phyloP scores from a whole-genome alignment of 345 rosid species.

The Eucalyptus urophylla region DNA sequence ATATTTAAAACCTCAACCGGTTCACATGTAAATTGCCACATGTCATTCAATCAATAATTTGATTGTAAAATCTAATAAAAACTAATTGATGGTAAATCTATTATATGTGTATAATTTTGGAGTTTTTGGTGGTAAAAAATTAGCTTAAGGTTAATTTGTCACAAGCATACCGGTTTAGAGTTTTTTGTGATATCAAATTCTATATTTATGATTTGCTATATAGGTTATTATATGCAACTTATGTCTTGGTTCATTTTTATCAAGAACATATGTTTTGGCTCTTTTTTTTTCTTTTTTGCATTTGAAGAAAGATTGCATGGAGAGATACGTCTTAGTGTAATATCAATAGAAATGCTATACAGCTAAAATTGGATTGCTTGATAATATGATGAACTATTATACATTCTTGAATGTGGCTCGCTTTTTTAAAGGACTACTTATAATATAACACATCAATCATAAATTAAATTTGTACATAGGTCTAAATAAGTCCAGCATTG shows the following conservation, averaged over 20 bases:
- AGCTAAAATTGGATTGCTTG: background rate
- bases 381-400: background rate
- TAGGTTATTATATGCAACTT: background rate
- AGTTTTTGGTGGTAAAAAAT: background rate
- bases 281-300: accelerated
- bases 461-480: background rate
- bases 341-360: background rate
- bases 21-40: background rate
- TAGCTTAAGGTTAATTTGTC: accelerated
- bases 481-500: background rate
- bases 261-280: too few relatives aligned
- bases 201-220: background rate
- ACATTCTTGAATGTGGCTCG: background rate
- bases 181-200: too few relatives aligned
- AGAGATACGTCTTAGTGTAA: background rate
- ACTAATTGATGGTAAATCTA: too few relatives aligned
- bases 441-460: background rate
- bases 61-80: too few relatives aligned
- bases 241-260: background rate
- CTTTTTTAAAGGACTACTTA: background rate
- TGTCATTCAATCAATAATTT: background rate
- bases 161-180: too few relatives aligned
- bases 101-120: too few relatives aligned
- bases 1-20: too few relatives aligned
- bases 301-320: background rate